Conservation (phyloP, 106 monocot species). For the Amphibolis antarctica region DNA sequence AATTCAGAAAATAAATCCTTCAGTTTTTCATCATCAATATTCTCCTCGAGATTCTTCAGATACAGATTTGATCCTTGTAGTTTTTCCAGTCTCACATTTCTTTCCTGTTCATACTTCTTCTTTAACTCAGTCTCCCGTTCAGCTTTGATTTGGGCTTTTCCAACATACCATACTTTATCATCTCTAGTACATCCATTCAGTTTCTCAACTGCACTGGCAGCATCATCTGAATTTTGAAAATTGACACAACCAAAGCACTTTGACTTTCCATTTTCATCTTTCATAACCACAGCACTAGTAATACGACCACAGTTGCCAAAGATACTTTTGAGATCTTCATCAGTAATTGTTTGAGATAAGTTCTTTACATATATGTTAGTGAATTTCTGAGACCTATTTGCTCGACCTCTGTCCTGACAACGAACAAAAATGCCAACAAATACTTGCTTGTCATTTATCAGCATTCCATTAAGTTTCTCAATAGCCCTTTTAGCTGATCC, state of each 20-base stretch:
- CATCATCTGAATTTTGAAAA: constrained; percentile 40
- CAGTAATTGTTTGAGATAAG: constrained; percentile 29
- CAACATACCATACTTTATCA: constrained; percentile 52
- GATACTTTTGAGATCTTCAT: constrained; percentile 31
- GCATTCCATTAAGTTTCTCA: constrained; percentile 37
- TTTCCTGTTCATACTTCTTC: constrained; percentile 40
- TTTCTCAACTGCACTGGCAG: constrained; percentile 30
- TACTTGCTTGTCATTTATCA: constrained; percentile 35
- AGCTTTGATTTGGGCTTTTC: constrained; percentile 47
- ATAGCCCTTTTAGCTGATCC: constrained; percentile 42
- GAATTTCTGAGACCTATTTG: constrained; percentile 31
- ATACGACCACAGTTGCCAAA: constrained; percentile 42
- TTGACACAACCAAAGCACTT: constrained; percentile 55
- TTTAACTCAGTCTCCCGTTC: constrained; percentile 52
- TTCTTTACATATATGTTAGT: constrained; percentile 62
- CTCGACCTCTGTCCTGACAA: constrained; percentile 27
- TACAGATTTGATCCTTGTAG: constrained; percentile 36
- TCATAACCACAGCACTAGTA: constrained; percentile 45
- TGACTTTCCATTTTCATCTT: constrained; percentile 42
- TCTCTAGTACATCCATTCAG: constrained; percentile 30
- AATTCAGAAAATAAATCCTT: constrained; percentile 38
- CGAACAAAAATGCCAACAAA: constrained; percentile 44
- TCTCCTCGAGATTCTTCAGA: constrained; percentile 56
- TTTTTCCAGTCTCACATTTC: constrained; percentile 26
- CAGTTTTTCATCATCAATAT: constrained; percentile 32